phyloP scores from a whole-genome alignment of 352 stramenopile genomes.

The Globisporangium emineosum region DNA sequence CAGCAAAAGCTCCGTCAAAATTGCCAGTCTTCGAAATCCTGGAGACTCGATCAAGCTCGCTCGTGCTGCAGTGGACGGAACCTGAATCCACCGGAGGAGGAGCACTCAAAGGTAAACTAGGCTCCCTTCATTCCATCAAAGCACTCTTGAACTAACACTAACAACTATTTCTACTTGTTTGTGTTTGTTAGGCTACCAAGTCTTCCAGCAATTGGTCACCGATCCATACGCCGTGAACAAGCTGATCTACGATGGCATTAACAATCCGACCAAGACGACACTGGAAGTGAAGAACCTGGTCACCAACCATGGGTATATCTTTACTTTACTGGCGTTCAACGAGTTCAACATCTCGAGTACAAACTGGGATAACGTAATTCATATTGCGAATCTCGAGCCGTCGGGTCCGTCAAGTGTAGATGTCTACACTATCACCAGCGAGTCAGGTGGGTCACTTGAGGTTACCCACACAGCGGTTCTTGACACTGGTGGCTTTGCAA shows the following conservation, averaged over 20 bases:
- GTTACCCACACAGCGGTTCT: slow-evolving; percentile 21
- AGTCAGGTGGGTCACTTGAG: slow-evolving; percentile 29
- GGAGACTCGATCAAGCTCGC: slow-evolving; percentile 26
- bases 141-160: neutral
- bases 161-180: neutral
- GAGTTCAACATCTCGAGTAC: slow-evolving; percentile 32
- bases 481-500: slow-evolving; percentile 30
- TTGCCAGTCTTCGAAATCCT: slow-evolving; percentile 13
- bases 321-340: slow-evolving; percentile 39
- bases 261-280: slow-evolving; percentile 13
- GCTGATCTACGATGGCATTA: slow-evolving; percentile 27
- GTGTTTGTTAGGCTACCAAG: slow-evolving; percentile 23
- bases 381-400: slow-evolving; percentile 13
- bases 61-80: slow-evolving; percentile 27
- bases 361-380: slow-evolving; percentile 18
- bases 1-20: slow-evolving; percentile 18
- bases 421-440: slow-evolving; percentile 11
- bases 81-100: slow-evolving; percentile 43
- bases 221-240: neutral
- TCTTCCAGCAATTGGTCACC: slow-evolving; percentile 18
- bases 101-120: slow-evolving; percentile 26
- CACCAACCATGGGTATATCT: slow-evolving; percentile 27
- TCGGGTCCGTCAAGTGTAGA: slow-evolving; percentile 23
- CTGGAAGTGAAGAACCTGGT: slow-evolving; percentile 23
- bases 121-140: neutral